A percentile compares a stretch with the other conserved stretches of the same genome.
phyloP scores from a whole-genome alignment of 2,329 filamentous ascomycete species.

The Bipolaris gigantea region DNA sequence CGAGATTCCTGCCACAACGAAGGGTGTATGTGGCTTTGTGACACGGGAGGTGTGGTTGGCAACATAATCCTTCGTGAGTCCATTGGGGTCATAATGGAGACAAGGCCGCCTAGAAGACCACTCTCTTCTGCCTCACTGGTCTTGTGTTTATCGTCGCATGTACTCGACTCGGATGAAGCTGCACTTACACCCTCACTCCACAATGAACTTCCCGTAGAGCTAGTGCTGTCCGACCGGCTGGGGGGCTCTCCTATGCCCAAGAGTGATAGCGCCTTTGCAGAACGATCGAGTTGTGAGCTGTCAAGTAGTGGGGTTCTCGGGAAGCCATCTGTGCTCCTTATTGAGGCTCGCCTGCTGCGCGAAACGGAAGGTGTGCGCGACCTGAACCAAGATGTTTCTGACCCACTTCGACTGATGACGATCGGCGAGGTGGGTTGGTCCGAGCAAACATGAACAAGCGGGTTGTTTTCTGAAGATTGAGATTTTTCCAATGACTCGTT shows the following conservation, averaged over 20 bases:
- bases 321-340: conserved; percentile 15
- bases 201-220: conserved; percentile 27
- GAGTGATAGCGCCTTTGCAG: conserved; percentile 2
- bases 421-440: conserved; percentile 18
- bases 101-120: conserved; percentile 35
- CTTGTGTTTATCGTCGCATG: conserved; percentile 20
- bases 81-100: conserved; percentile 20
- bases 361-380: conserved; percentile 18
- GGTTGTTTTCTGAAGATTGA: conserved; percentile 3
- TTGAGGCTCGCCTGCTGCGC: conserved; percentile 14
- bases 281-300: conserved; percentile 23
- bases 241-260: conserved; percentile 9
- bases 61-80: conserved; percentile 10
- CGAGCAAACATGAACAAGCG: conserved; percentile 8
- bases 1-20: conserved; percentile 5
- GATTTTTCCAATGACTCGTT: conserved; percentile 25
- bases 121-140: conserved; percentile 25
- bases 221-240: conserved; percentile 35
- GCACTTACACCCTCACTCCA: conserved; percentile 38
- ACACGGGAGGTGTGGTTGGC: not conserved
- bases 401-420: conserved; percentile 16
- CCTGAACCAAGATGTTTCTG: conserved; percentile 26
- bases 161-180: conserved; percentile 36
- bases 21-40: conserved; percentile 18
- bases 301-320: conserved; percentile 30